Evolutionary conservation across 805 yeast species (phyloP).

Genomic region (Saturnispora sanitii): DNA sequence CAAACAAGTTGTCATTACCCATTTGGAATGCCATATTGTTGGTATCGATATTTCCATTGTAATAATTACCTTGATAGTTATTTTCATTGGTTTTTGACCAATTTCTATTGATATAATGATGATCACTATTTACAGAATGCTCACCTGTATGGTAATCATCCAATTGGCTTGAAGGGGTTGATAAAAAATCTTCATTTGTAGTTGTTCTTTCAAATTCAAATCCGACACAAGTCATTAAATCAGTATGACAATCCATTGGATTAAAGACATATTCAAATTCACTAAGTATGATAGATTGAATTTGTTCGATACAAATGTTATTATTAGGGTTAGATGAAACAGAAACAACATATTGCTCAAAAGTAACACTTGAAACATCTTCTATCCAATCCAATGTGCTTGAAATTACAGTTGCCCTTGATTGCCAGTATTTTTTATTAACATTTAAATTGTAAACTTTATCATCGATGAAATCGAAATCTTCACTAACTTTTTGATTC

Average conservation of each 20-base stretch:
- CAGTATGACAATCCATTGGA: not conserved
- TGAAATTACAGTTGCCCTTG: not conserved
- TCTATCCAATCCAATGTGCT: not conserved
- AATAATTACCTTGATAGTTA: no score
- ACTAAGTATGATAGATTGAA: conserved; percentile 4
- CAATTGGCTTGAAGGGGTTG: not conserved
- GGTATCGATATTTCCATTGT: no score
- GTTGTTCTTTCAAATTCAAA: conserved; percentile 5
- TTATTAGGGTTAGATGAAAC: not conserved
- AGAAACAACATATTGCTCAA: conserved; percentile 5
- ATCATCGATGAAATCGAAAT: conserved; percentile 3
- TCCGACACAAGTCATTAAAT: conserved; percentile 1
- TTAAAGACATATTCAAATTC: not conserved
- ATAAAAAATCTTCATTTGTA: no score
- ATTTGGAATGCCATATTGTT: no score
- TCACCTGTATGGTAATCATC: no score
- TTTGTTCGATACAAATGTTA: conserved; percentile 1
- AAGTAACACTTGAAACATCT: not conserved
- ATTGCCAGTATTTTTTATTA: not conserved
- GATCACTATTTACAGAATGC: no score
- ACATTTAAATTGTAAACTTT: not conserved
- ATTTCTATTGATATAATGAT: no score
- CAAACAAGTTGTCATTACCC: no score
- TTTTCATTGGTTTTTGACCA: no score
- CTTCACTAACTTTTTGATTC: conserved; percentile 1